Evolutionary conservation across 805 yeast genomes (phyloP).

Genomic region (Kazachstania psychrophila): DNA sequence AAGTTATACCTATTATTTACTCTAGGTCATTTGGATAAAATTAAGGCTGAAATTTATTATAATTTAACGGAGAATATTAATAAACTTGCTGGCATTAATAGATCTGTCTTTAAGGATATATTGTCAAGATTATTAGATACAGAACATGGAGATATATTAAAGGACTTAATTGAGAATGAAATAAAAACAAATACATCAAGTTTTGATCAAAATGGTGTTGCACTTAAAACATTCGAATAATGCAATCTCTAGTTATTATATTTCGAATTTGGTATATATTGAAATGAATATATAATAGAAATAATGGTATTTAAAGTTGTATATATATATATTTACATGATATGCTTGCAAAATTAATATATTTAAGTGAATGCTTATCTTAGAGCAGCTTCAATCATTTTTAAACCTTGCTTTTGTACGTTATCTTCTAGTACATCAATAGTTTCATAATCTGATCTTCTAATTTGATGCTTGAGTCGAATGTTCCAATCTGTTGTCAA

Average conservation of each 20-base stretch:
- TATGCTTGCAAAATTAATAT: neutral
- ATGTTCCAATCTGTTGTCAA: constrained; percentile 21
- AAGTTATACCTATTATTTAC: neutral
- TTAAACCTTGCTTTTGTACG: constrained; percentile 5
- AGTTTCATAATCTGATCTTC: constrained; percentile 7
- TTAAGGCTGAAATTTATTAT: neutral
- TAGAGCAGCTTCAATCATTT: constrained; percentile 8
- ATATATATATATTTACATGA: neutral
- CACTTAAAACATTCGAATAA: constrained; percentile 2
- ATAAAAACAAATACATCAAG: neutral
- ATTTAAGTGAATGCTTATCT: neutral
- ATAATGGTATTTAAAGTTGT: too few species aligned
- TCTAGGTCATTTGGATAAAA: neutral
- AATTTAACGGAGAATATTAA: neutral
- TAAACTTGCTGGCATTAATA: neutral
- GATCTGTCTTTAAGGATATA: neutral
- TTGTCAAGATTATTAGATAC: neutral
- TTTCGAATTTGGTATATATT: neutral
- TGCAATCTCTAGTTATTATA: too few species aligned
- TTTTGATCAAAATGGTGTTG: neutral
- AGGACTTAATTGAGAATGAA: neutral
- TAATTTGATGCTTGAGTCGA: constrained; percentile 15
- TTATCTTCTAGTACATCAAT: constrained; percentile 4
- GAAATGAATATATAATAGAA: neutral
- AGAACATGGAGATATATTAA: neutral